These are phyloP conservation scores for Pouteria campechiana DNA, from an alignment of 179 eudicot genomes.

Conservation along the genomic window DNA sequence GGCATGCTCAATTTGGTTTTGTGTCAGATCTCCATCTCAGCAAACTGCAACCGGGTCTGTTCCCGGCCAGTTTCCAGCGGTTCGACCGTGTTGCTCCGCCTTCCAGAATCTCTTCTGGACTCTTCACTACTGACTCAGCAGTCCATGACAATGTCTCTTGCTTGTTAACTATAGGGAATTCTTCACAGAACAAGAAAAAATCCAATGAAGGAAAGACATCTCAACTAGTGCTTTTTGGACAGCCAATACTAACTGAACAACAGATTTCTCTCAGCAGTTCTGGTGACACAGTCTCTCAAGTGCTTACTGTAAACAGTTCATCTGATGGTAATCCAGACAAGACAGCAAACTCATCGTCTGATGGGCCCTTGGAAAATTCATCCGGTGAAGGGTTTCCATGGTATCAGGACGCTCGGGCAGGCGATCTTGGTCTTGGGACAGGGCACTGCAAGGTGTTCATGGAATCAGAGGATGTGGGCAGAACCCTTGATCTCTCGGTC, in stretches of 20 bases:
- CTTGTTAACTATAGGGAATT: constrained; percentile 40
- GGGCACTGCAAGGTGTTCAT: constrained; percentile 51
- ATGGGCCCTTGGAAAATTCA: constrained; percentile 14
- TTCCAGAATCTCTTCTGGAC: constrained; percentile 10
- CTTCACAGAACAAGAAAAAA: constrained; percentile 28
- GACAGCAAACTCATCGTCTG: constrained; percentile 8
- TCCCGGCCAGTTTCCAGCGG: constrained; percentile 21
- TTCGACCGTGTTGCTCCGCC: constrained; percentile 13
- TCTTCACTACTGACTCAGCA: constrained; percentile 8
- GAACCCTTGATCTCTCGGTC: constrained; percentile 46
- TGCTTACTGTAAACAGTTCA: constrained; percentile 16
- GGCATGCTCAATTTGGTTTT: constrained; percentile 80
- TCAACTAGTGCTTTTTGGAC: constrained; percentile 65
- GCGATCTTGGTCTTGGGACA: constrained; percentile 30
- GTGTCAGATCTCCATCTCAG: constrained; percentile 47
- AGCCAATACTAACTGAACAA: constrained; percentile 70
- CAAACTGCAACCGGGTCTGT: constrained; percentile 39
- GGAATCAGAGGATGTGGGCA: constrained; percentile 52
- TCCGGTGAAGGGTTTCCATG: constrained; percentile 10
- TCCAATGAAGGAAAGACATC: constrained; percentile 21
- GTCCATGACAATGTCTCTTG: constrained; percentile 31
- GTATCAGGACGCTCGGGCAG: constrained; percentile 10
- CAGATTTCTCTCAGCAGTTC: constrained; percentile 50
- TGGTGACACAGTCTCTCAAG: constrained; percentile 18
- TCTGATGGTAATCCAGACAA: constrained; percentile 13